Base-by-base conservation (phyloP, 768 basidiomycete genomes). In the Trametes villosa region DNA sequence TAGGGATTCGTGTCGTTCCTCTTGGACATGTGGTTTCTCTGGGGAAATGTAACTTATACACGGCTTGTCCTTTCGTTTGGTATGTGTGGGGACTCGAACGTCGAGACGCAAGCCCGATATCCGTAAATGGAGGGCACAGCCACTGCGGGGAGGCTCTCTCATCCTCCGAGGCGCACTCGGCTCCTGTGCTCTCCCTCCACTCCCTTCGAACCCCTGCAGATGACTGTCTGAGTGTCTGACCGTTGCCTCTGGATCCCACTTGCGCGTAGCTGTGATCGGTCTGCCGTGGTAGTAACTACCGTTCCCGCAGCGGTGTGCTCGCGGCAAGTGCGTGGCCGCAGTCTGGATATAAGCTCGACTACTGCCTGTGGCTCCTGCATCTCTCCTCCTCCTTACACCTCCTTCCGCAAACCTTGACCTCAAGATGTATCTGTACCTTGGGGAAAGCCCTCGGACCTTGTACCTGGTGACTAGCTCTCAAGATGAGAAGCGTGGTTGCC, bases 341-440 rank as follows among this genome's bases (percentile, higher is more conserved):
- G 44, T 45, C 22, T 26, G 11, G 22, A 45, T 22, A 26, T 12
- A 11, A 13, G 11, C 44, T 24, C 20, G 15, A 18, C 22, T 11
- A 11, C 20, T 26, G 9, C 11, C 22, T 22, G 11, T 26, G 6
- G 17, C 22, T 29, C n/a, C 2, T 38, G 22, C n/a, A 12, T 17
- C 34, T 12, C 4, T 24, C 33, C 15, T n/a, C 26, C 9, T 27
- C n/a, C 12, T n/a, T 33, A 24, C 17, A 2, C 20, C n/a, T 22
- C 18, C 11, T 20, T 31, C 31, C 1, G 13, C 29, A 9, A 40
- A 9, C 3, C 5, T 24, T 33, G 12, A 6, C 45, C 1, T n/a
- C 41, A 4, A 7, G 2, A 94, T 94, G 92, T 83, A 91, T 75
- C 80, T 94, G 47, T 87, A 92, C 71, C 81, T 93, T 50, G 79